Evolutionary conservation across 1,284 basidiomycete species (phyloP), one percentile per base, ranked within the genome.

Genomic region (Rhodotorula mucilaginosa): DNA sequence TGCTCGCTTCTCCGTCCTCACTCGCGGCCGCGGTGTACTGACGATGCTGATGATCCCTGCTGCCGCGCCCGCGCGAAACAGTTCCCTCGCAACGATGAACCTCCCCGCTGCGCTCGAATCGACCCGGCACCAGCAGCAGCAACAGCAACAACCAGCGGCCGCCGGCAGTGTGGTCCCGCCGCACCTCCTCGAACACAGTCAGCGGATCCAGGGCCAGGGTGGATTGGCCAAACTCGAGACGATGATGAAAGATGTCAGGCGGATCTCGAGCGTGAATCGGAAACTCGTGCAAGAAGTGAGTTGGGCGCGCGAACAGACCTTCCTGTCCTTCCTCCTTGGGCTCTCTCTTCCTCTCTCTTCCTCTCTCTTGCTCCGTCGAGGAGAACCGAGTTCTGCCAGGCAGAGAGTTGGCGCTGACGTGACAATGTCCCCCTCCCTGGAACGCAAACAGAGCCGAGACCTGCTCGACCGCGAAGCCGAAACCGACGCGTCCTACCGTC

Each of bases 61-160:
- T 3, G 29, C 6, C 5, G 3, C 64, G 18, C 31, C 10, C 31
- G 67, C 76, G 0, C 57, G 39, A 44, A 44, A 56, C 72, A 95
- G 91, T 70, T 85, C 85, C 0, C 82, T 97, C 5, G 88, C 87
- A 72, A 84, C 84, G 1, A 84, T 95, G 54, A 90, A 92, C 75
- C 85, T 98, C 15, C 96, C 95, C 1, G 89, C 90, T 0, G 86
- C 91, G 0, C 85, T 98, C 46, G 92, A 98, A 79, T 93, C 93
- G 0, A 83, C 97, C 3, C 92, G 96, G 76, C 86, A 89, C 3
- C 92, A 97, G 76, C 86, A 89, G 51, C 91, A 91, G 0, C 39
- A 91, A 0, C 39, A 44, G 8, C 39, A 44, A 10, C 39, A 44
- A 44, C 39, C 39, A 1, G 12, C 2, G 10, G 12, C 12, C 10